These are phyloP conservation scores for Fusarium fracticaudum DNA, from an alignment of 2,329 filamentous ascomycete species.

Conservation along the genomic window DNA sequence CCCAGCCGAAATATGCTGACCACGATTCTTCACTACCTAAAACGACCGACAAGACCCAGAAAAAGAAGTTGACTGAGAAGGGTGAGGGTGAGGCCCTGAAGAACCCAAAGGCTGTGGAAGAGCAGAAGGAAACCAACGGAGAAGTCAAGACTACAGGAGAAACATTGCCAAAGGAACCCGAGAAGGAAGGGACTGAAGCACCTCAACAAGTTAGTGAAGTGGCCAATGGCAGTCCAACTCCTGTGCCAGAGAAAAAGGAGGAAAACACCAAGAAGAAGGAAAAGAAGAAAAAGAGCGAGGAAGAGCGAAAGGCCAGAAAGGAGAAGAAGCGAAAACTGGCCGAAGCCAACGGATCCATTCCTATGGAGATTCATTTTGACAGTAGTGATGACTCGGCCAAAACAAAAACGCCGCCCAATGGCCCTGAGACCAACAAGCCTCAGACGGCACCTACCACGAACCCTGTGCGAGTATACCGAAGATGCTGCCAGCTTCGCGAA, in stretches of 20 bases:
- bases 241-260: conserved; percentile 47
- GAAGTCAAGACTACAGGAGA: conserved; percentile 55
- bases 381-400: conserved; percentile 67
- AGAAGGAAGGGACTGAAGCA: conserved; percentile 47
- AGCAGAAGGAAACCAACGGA: conserved; percentile 52
- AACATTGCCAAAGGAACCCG: conserved; percentile 51
- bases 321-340: conserved; percentile 87
- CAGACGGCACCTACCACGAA: conserved; percentile 79
- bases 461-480: conserved; percentile 88
- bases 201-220: conserved; percentile 41
- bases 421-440: conserved; percentile 39
- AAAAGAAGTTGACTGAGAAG: conserved; percentile 72
- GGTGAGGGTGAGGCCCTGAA: conserved; percentile 81
- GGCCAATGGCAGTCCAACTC: conserved; percentile 34
- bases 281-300: conserved; percentile 95
- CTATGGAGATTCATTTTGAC: conserved; percentile 82
- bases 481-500: conserved; percentile 93
- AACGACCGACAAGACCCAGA: conserved; percentile 61
- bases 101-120: conserved; percentile 67
- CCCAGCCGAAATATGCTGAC: conserved; percentile 81
- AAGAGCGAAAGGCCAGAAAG: conserved; percentile 90
- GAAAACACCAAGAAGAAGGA: conserved; percentile 79
- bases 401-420: conserved; percentile 24
- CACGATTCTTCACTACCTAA: conserved; percentile 55
- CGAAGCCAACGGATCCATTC: conserved; percentile 86